These are phyloP conservation scores for Naganishia antarctica DNA, from an alignment of 768 basidiomycete genomes.

Conservation along the genomic window DNA sequence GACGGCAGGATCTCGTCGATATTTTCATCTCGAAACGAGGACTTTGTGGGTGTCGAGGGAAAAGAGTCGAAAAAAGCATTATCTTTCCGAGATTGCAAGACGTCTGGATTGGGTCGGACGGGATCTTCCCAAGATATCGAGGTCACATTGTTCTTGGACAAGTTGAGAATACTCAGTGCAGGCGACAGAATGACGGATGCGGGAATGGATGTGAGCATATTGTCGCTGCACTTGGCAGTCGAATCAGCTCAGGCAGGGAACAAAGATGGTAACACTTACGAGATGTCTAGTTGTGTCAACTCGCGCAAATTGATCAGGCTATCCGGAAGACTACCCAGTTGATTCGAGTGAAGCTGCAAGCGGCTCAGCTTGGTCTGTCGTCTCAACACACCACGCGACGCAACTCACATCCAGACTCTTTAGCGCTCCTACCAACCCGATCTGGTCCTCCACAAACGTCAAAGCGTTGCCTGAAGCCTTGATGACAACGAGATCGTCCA, in stretches of 20 bases:
- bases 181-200: conserved; percentile 40
- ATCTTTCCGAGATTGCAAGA: conserved; percentile 29
- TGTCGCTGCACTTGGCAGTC: conserved; percentile 31
- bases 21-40: conserved; percentile 2
- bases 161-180: conserved; percentile 37
- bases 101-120: conserved; percentile 38
- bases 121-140: conserved; percentile 35
- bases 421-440: conserved; percentile 44
- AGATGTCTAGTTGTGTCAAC: conserved; percentile 38
- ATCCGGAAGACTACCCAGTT: conserved; percentile 35
- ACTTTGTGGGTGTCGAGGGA: conserved; percentile 22
- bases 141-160: conserved; percentile 41
- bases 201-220: conserved; percentile 36
- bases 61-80: conserved; percentile 24
- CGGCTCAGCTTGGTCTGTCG: neutral
- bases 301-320: conserved; percentile 43
- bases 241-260: neutral
- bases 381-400: too few relatives aligned
- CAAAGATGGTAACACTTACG: conserved; percentile 29
- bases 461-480: conserved; percentile 36
- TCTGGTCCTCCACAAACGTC: conserved; percentile 36
- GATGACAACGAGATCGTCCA: conserved; percentile 39
- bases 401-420: conserved; percentile 41
- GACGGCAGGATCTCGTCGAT: conserved; percentile 16
- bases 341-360: conserved; percentile 36